These are phyloP conservation scores for Circinella umbellata DNA, from an alignment of 371 early-diverging fungal species.

Conservation along the genomic window DNA sequence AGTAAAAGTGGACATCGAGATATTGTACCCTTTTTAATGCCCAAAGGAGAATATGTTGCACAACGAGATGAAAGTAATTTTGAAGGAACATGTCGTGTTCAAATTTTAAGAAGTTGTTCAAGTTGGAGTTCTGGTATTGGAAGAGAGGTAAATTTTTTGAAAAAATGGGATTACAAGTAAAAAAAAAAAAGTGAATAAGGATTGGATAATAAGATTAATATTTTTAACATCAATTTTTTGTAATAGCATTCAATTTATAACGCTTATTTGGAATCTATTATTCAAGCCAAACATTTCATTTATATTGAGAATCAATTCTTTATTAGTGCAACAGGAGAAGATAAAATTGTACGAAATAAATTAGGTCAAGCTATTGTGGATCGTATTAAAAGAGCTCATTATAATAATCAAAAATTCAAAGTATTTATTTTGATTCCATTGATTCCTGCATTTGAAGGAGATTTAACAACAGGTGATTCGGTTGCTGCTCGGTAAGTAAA, in stretches of 20 bases:
- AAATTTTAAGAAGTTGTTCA: slow-evolving; percentile 70
- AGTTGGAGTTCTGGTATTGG: slow-evolving; percentile 74
- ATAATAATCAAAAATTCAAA: slow-evolving; percentile 69
- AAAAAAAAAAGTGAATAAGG: too few species aligned
- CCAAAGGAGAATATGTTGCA: slow-evolving; percentile 81
- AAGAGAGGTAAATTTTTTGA: slow-evolving; percentile 47
- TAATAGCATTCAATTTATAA: slow-evolving; percentile 78
- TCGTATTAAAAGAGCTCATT: slow-evolving; percentile 79
- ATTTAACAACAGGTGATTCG: slow-evolving; percentile 75
- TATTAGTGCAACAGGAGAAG: slow-evolving; percentile 54
- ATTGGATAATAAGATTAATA: too few species aligned
- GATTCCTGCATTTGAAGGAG: slow-evolving; percentile 91
- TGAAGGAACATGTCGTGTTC: slow-evolving; percentile 70
- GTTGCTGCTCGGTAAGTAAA: slow-evolving; percentile 63
- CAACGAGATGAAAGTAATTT: slow-evolving; percentile 72
- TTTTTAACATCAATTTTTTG: too few species aligned
- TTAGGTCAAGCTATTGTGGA: slow-evolving; percentile 73
- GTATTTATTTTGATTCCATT: slow-evolving; percentile 90
- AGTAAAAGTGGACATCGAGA: slow-evolving; percentile 67
- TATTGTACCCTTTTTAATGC: slow-evolving; percentile 75
- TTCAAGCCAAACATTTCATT: slow-evolving; percentile 80
- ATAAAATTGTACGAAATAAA: slow-evolving; percentile 49
- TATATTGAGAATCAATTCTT: slow-evolving; percentile 98
- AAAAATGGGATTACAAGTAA: too few species aligned
- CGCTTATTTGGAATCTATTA: slow-evolving; percentile 84